phyloP scores from a whole-genome alignment of 1,284 basidiomycete genomes.

The Cutaneotrichosporon cavernicola region DNA sequence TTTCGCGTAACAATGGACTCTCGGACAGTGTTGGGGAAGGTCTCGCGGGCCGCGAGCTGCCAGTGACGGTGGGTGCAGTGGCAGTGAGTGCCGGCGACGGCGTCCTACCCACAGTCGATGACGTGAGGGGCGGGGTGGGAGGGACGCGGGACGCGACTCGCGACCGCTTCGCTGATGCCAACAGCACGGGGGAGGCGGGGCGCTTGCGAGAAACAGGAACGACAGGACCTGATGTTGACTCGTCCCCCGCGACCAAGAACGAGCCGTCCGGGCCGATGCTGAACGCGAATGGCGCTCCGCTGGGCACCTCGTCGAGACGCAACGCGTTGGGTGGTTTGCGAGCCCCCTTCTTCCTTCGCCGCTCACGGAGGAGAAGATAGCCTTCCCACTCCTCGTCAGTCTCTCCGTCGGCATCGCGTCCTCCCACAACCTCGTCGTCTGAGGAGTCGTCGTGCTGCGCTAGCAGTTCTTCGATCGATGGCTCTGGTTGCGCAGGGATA shows the following conservation, averaged over 20 bases:
- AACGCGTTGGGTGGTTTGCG: background rate
- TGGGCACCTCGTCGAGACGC: background rate
- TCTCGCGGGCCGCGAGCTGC: background rate
- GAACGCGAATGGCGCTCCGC: slow-evolving; percentile 30
- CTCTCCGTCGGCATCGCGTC: slow-evolving; percentile 21
- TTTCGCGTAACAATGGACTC: too few species aligned
- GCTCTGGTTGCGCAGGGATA: slow-evolving; percentile 2
- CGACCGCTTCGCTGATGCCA: background rate
- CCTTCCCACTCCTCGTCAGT: background rate
- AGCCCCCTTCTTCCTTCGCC: too few species aligned
- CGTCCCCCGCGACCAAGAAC: slow-evolving; percentile 19
- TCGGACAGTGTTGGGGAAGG: background rate
- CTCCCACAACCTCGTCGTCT: slow-evolving; percentile 26
- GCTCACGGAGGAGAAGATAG: background rate
- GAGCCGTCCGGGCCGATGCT: slow-evolving; percentile 33
- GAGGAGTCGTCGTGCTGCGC: slow-evolving; percentile 31
- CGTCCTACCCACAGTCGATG: background rate
- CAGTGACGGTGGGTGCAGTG: background rate
- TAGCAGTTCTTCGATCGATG: slow-evolving; percentile 30
- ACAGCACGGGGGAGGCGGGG: background rate
- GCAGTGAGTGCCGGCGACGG: background rate
- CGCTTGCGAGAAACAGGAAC: background rate
- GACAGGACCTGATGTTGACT: background rate
- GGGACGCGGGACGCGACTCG: background rate
- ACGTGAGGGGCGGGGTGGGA: slow-evolving; percentile 9